A percentile compares a stretch with the other conserved stretches of the same genome.
These are phyloP conservation scores for Purshia tridentata DNA, from an alignment of 306 rosid genomes.

Conservation along the genomic window DNA sequence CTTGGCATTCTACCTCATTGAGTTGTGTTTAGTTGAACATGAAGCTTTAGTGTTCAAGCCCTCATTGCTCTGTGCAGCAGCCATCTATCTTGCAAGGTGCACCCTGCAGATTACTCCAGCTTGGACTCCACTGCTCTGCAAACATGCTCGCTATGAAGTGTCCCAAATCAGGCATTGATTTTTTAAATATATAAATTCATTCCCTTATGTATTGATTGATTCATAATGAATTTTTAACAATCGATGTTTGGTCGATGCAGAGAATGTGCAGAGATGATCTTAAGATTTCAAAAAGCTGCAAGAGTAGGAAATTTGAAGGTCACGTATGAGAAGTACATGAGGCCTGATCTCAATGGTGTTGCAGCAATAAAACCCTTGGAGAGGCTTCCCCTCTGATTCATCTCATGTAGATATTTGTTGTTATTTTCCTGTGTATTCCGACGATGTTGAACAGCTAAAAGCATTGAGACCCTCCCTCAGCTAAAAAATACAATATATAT, in stretches of 20 bases:
- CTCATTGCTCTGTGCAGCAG: slow-evolving; percentile 86
- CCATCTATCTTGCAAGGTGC: slow-evolving; percentile 79
- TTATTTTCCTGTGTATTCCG: no score
- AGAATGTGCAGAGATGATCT: slow-evolving; percentile 68
- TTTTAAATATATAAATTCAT: background rate
- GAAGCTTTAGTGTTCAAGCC: slow-evolving; percentile 77
- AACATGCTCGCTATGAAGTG: slow-evolving; percentile 66
- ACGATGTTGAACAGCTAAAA: no score
- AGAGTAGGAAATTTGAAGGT: slow-evolving; percentile 56
- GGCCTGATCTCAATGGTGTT: slow-evolving; percentile 45
- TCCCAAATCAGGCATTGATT: slow-evolving; percentile 62
- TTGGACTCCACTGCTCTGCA: slow-evolving; percentile 74
- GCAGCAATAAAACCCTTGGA: slow-evolving; percentile 65
- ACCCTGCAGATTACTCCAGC: slow-evolving; percentile 59
- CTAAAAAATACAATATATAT: no score
- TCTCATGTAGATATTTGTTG: background rate
- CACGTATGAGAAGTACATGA: slow-evolving; percentile 61
- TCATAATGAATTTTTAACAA: background rate
- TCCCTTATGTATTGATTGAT: background rate
- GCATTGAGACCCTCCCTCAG: no score
- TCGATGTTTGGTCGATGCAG: slow-evolving; percentile 27
- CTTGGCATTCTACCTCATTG: slow-evolving; percentile 69
- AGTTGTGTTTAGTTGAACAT: slow-evolving; percentile 70
- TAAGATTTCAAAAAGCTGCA: slow-evolving; percentile 70
- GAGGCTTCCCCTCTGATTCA: slow-evolving; percentile 54